These are phyloP conservation scores for Lasiosphaeris hirsuta DNA, from an alignment of 495 filamentous ascomycete species.

Conservation along the genomic window DNA sequence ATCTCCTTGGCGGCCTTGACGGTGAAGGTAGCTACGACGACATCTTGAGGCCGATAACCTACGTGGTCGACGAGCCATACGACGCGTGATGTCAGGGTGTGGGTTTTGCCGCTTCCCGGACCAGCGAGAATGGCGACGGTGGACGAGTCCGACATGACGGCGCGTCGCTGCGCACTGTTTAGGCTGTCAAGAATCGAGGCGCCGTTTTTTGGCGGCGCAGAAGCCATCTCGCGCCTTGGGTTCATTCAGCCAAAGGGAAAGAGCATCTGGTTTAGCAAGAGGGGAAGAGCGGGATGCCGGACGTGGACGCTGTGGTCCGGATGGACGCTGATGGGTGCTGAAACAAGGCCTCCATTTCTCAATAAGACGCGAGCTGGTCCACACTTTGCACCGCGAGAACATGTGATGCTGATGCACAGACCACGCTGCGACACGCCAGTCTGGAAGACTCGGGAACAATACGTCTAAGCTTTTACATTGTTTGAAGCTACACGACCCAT, in stretches of 20 bases:
- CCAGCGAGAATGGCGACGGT: constrained; percentile 90
- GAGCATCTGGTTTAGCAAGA: not conserved
- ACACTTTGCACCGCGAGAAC: no score
- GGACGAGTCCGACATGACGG: constrained; percentile 73
- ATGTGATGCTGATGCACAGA: no score
- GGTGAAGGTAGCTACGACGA: constrained; percentile 97
- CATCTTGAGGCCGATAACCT: constrained; percentile 79
- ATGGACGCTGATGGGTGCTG: no score
- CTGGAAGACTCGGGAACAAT: no score
- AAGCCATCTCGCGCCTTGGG: constrained; percentile 3
- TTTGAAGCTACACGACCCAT: no score
- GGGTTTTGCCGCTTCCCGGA: constrained; percentile 84
- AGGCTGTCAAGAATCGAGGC: constrained; percentile 58
- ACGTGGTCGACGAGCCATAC: constrained; percentile 86
- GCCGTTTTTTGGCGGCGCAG: constrained; percentile 11
- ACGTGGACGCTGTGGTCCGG: no score
- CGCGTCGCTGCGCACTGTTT: constrained; percentile 78
- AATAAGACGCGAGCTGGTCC: no score
- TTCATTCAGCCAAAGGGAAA: not conserved
- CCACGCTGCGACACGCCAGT: no score
- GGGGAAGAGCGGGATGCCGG: not conserved
- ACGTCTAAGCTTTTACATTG: no score
- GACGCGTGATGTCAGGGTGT: constrained; percentile 90
- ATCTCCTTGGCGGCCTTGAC: constrained; percentile 96
- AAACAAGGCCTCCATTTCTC: no score